Base-by-base conservation (phyloP, 2,329 filamentous ascomycete species). In the Scorias spongiosa region DNA sequence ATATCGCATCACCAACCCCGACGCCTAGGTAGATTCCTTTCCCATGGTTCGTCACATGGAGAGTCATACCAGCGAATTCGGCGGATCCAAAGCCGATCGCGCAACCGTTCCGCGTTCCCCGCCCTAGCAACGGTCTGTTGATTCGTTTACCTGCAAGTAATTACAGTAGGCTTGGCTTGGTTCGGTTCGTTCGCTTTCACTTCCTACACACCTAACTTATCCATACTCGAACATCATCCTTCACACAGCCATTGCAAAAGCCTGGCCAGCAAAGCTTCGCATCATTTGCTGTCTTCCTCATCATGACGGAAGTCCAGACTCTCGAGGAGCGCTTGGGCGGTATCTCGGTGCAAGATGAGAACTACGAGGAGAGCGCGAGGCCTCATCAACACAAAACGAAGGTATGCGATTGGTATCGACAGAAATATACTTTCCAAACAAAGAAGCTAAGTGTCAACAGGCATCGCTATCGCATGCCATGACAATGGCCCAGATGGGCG, bases 261-360 rank as follows among this genome's bases (percentile, higher is more conserved):
- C 20, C 20, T 4, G 20, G 20, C 20, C 20, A 26, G 20, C 3
- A 26, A 26, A 26, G 20, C 20, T 26, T 26, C 20, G 20, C 20
- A 26, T 26, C 20, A 26, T 7, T 7, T 26, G 20, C 20, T 26
- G 7, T 26, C 20, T 26, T 26, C 20, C 20, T 7, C 20, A 36
- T 12, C 32, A 36, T 36, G 32, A 75, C 89, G 83, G 77, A 88
- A 51, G 76, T 83, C 46, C 77, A 84, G 54, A 78, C 77, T 42
- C 72, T 96, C 40, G 89, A 95, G 67, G 72, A 83, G 65, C 84
- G 84, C 56, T 85, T 96, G 59, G 87, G 94, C 77, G 81, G 80
- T 64, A 76, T 95, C 67, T 81, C 84, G 15, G 84, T 95, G 49
- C 81, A 84, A 55, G 88, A 95, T 59, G 88, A 94, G 65, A 93